Percentiles rank a stretch among this genome's conserved stretches.
Conservation (phyloP, 2,329 filamentous ascomycete genomes). For the Rutstroemia sp. region DNA sequence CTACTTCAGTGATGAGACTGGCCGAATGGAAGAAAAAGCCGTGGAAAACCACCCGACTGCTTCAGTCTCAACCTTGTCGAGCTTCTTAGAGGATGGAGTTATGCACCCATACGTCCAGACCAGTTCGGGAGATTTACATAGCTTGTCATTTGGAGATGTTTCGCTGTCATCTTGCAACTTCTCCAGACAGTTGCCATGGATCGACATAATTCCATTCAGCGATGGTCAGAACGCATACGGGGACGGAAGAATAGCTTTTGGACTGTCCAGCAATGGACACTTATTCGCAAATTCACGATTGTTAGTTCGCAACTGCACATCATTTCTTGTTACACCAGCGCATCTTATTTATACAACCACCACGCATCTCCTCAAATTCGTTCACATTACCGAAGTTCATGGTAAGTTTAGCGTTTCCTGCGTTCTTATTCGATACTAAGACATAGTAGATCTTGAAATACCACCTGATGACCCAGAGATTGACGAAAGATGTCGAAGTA, state of each 20-base stretch:
- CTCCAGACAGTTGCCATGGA: conserved; percentile 29
- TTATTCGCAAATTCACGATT: conserved; percentile 70
- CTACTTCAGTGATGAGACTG: conserved; percentile 22
- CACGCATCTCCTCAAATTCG: conserved; percentile 88
- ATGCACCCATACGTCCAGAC: conserved; percentile 25
- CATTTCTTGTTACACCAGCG: conserved; percentile 71
- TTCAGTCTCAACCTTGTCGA: conserved; percentile 20
- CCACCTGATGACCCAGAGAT: conserved; percentile 83
- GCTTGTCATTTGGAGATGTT: conserved; percentile 21
- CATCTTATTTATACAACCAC: conserved; percentile 91
- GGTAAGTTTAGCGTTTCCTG: conserved; percentile 38
- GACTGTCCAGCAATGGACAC: conserved; percentile 67
- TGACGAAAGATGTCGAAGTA: conserved; percentile 84
- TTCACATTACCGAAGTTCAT: conserved; percentile 64
- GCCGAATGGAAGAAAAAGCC: conserved; percentile 20
- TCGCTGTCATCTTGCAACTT: conserved; percentile 24
- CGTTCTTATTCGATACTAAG: background rate
- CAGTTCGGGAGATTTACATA: conserved; percentile 23
- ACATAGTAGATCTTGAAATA: conserved; percentile 62
- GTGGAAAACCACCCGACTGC: conserved; percentile 9
- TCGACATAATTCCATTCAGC: conserved; percentile 23
- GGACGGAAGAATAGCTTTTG: conserved; percentile 32
- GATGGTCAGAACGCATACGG: conserved; percentile 14
- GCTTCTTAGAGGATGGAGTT: conserved; percentile 18
- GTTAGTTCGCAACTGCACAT: conserved; percentile 83